Evolutionary conservation across 1,284 basidiomycete species (phyloP).

Genomic region (Ganoderma sinense): DNA sequence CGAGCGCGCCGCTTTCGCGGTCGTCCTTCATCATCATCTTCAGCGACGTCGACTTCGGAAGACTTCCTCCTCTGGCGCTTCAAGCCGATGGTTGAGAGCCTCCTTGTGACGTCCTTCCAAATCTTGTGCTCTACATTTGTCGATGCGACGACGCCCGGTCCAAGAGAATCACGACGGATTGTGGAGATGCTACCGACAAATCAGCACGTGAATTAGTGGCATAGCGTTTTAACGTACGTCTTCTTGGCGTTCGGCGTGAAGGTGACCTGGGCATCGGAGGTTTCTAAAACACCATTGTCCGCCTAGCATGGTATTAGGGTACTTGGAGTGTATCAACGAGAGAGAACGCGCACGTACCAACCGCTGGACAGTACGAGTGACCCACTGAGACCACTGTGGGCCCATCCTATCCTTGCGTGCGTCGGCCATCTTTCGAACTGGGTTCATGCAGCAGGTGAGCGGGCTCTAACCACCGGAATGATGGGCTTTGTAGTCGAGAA

Average conservation of each 20-base stretch:
- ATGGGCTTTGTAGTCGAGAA: neutral
- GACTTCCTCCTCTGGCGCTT: slow-evolving; percentile 29
- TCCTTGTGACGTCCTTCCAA: slow-evolving; percentile 42
- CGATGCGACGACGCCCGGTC: slow-evolving; percentile 31
- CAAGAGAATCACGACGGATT: slow-evolving; percentile 44
- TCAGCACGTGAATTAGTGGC: neutral
- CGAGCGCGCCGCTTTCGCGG: slow-evolving; percentile 32
- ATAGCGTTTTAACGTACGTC: slow-evolving; percentile 39
- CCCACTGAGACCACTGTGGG: slow-evolving; percentile 57
- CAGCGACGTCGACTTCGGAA: slow-evolving; percentile 16
- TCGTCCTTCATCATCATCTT: slow-evolving; percentile 25
- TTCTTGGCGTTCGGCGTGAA: slow-evolving; percentile 55
- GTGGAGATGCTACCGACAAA: slow-evolving; percentile 39
- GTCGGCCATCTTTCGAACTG: slow-evolving; percentile 56
- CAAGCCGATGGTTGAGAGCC: slow-evolving; percentile 32
- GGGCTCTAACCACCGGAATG: neutral
- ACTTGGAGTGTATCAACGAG: neutral
- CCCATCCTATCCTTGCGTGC: slow-evolving; percentile 55
- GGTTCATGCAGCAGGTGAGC: neutral
- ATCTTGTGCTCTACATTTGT: slow-evolving; percentile 44
- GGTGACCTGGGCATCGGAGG: slow-evolving; percentile 41
- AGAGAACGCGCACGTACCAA: slow-evolving; percentile 44
- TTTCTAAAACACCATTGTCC: slow-evolving; percentile 51
- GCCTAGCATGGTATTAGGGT: slow-evolving; percentile 38
- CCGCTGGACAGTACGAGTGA: slow-evolving; percentile 54